Conservation (phyloP, 2,329 filamentous ascomycete genomes). For the Pyrenophora teres region DNA sequence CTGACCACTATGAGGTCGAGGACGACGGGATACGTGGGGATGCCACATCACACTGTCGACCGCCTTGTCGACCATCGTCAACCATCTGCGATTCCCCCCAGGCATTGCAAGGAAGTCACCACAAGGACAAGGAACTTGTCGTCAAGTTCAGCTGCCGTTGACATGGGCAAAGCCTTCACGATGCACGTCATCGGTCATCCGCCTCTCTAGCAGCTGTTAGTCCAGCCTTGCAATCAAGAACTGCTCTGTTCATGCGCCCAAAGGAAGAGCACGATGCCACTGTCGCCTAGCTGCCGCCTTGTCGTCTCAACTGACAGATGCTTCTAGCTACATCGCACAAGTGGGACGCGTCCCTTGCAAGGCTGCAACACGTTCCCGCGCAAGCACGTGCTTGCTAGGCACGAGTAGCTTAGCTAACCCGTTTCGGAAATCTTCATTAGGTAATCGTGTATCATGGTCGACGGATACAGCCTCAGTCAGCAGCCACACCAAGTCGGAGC, state of each 20-base stretch:
- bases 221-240: constrained; percentile 4
- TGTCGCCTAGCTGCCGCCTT: constrained; percentile 6
- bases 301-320: background rate
- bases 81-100: constrained; percentile 1
- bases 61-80: constrained; percentile 13
- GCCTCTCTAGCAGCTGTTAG: constrained; percentile 1
- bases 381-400: constrained; percentile 8
- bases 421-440: no score
- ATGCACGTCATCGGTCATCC: constrained; percentile 5
- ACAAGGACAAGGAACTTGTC: no score
- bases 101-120: no score
- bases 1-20: constrained; percentile 16
- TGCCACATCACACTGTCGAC: constrained; percentile 17
- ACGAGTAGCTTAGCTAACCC: no score
- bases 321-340: background rate
- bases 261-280: constrained; percentile 3
- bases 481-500: constrained; percentile 18
- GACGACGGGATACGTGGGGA: constrained; percentile 10
- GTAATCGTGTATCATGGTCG: constrained; percentile 5
- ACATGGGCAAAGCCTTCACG: background rate
- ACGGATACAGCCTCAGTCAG: constrained; percentile 5
- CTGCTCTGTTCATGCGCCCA: constrained; percentile 2
- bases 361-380: constrained; percentile 4
- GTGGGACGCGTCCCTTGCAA: constrained; percentile 5
- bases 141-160: no score